Conservation (phyloP, 441 rosid species). For the Codiaeum variegatum region DNA sequence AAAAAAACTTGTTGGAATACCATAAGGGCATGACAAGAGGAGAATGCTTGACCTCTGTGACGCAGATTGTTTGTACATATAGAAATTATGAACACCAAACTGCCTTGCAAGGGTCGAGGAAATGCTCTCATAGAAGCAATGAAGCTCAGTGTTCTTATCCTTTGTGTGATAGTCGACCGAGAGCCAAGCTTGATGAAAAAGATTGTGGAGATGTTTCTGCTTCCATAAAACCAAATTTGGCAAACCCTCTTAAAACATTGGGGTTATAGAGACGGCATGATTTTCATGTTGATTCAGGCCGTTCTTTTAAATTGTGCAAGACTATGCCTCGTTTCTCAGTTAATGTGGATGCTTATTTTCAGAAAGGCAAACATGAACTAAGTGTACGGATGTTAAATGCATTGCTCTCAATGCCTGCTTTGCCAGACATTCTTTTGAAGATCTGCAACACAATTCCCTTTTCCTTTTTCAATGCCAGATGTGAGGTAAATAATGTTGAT, state of each 20-base stretch:
- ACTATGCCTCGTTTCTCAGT: background rate
- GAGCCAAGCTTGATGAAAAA: background rate
- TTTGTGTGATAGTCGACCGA: background rate
- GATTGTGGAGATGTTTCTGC: background rate
- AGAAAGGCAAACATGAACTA: background rate
- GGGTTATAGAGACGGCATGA: constrained; percentile 18
- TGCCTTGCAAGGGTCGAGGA: background rate
- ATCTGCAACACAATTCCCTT: constrained; percentile 13
- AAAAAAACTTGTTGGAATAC: too few species aligned
- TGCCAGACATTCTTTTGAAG: constrained; percentile 11
- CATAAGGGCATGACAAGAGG: too few species aligned
- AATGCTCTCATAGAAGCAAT: background rate
- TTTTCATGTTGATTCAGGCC: constrained; percentile 9
- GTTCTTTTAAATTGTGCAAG: constrained; percentile 12
- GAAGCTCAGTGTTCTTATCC: constrained; percentile 1
- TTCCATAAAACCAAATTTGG: constrained; percentile 1
- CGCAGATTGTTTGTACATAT: constrained; percentile 2
- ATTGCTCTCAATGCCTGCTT: constrained; percentile 4
- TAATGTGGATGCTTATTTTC: background rate
- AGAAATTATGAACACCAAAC: constrained; percentile 9
- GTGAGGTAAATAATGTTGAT: background rate
- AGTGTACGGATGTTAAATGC: background rate
- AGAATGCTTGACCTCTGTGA: constrained; percentile 11
- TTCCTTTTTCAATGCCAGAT: background rate
- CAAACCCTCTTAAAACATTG: constrained; percentile 4